Conservation (phyloP, 257 asterid species). For the Ajuga chamaepitys region DNA sequence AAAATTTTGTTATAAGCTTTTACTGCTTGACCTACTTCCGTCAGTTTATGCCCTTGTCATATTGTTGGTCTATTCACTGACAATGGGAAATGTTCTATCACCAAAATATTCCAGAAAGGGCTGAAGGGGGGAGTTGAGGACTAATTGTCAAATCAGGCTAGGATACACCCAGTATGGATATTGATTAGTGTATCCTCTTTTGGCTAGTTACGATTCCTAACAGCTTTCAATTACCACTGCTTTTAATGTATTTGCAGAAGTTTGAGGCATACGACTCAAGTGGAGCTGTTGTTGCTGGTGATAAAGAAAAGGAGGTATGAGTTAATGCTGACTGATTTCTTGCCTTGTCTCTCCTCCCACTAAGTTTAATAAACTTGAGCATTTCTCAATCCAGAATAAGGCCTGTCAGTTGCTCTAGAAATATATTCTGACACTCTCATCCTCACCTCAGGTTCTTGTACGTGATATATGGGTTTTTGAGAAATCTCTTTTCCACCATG, state of each 20-base stretch:
- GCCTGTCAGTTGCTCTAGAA: background rate
- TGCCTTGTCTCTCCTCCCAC: background rate
- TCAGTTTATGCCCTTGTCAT: too few species aligned
- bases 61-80: too few species aligned
- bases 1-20: too few species aligned
- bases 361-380: background rate
- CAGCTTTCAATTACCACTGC: background rate
- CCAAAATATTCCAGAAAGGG: background rate
- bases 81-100: too few species aligned
- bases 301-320: conserved; percentile 79
- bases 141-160: too few species aligned
- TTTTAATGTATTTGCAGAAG: conserved; percentile 47
- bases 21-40: too few species aligned
- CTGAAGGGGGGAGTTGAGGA: too few species aligned
- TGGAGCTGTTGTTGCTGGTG: conserved; percentile 84
- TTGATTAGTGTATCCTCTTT: background rate
- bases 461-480: conserved; percentile 97
- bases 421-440: background rate
- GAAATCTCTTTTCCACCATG: conserved; percentile 76
- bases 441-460: conserved; percentile 56
- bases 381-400: background rate
- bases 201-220: background rate
- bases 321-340: background rate
- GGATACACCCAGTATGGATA: background rate
- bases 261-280: conserved; percentile 73